Evolutionary conservation across 257 asterid species (phyloP), one percentile per base, ranked within the genome.

Genomic region (Paulownia fortunei): DNA sequence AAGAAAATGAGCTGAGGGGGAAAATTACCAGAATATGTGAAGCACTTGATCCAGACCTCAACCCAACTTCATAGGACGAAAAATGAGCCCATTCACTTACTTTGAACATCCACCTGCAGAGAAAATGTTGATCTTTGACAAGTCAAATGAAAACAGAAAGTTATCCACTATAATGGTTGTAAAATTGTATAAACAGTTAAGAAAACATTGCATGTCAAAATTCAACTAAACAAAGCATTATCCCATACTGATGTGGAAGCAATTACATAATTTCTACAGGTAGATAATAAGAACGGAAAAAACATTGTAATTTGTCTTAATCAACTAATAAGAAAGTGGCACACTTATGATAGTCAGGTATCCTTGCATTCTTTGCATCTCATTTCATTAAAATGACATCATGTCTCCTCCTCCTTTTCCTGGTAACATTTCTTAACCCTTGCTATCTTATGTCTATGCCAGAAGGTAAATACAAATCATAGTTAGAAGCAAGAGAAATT

Each of bases 21-120:
- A 73, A 77, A 23, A 65, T 47, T 92, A 96, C 99, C 99, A 96
- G 85, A 85, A 96, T 90, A 89, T 96, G 91, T 19, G 97, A 88
- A 36, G 97, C 94, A 84, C 96, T 84, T 77, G 97, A 89, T 63
- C 99, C 98, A 80, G 98, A 92, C 87, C 97, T 96, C 88, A 96
- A 85, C 61, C 98, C 98, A 64, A 96, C 92, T 76, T 96, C 99
- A 87, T 93, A 96, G 6, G 98, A 86, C 76, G 99, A 92, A 83
- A 84, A 90, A 73, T 96, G 97, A 71, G 92, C 96, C 99, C 99
- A 96, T 85, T 96, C 99, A 83, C 92, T 90, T 73, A 96, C 92
- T 89, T 92, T 96, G 81, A 96, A 92, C 98, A 93, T 93, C 99
- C 99, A 96, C 82, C 99, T 93, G 83, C 71, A 61, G 13, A 55